These are phyloP conservation scores for Lentinula boryana DNA, from an alignment of 768 basidiomycete genomes.

Conservation along the genomic window DNA sequence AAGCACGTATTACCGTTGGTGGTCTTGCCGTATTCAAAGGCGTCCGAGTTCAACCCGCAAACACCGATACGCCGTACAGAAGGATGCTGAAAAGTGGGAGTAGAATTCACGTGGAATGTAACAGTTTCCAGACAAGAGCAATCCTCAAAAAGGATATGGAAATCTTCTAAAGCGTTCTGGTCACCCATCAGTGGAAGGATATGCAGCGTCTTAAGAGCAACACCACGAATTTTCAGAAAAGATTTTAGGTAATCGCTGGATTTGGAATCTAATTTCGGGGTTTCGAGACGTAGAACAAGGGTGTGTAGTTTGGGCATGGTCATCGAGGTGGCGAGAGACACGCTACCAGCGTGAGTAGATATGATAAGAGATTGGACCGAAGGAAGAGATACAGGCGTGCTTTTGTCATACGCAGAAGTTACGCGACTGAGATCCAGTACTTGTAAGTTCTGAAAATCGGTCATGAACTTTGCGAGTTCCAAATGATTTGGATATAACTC, in stretches of 20 bases:
- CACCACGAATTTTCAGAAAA: conserved; percentile 38
- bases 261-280: conserved; percentile 14
- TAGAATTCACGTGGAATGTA: conserved; percentile 29
- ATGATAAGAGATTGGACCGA: conserved; percentile 35
- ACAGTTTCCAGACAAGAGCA: conserved; percentile 43
- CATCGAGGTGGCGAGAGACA: conserved; percentile 31
- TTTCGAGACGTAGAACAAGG: conserved; percentile 29
- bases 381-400: conserved; percentile 25
- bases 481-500: conserved; percentile 12
- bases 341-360: conserved; percentile 29
- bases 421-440: conserved; percentile 42
- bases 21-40: conserved; percentile 35
- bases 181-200: conserved; percentile 29
- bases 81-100: conserved; percentile 22
- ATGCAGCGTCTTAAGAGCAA: conserved; percentile 32
- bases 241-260: conserved; percentile 19
- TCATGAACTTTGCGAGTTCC: conserved; percentile 23
- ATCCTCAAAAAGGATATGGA: conserved; percentile 28
- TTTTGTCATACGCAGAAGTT: conserved; percentile 6
- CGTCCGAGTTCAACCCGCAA: conserved; percentile 33
- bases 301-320: conserved; percentile 35
- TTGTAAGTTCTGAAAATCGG: conserved; percentile 33
- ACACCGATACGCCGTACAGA: conserved; percentile 42
- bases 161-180: conserved; percentile 30
- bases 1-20: conserved; percentile 9